Base-by-base conservation (phyloP, 2,329 filamentous ascomycete species). In the Talaromyces sp. region DNA sequence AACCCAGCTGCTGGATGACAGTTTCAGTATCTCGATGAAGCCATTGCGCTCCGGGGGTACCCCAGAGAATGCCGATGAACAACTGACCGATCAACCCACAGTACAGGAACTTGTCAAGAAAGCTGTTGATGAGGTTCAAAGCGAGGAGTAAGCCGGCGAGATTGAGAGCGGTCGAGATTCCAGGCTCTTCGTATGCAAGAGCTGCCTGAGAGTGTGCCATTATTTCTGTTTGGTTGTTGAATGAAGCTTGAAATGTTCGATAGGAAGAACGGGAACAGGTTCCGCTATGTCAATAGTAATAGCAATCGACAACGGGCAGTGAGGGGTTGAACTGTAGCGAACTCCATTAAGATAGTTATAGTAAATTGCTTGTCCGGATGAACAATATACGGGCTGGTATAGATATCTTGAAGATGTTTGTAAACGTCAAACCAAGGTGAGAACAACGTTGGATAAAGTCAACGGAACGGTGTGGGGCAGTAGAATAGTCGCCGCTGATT, bases 81-180 rank as follows among this genome's bases (percentile, higher is more conserved):
- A 93, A 81, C 67, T 93, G 88, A 0, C 88, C 90, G 7, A 92
- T 75, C 0, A 92, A 81, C 0, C 89, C 89, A 68, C 88, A 91
- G 70, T 88, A 90, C 0, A 90, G 69, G 0, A 84, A 65, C 15
- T 75, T 78, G 66, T 92, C 84, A 1, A 91, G 78, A 0, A 80
- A 68, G 60, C 78, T 77, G 64, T 87, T 86, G 63, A 84, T 66
- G 6, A 82, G 52, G 65, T 90, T 90, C 52, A 90, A 80, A 0
- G 84, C 70, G 0, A 91, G 69, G 0, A 91, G 71, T 65, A 92
- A 87, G 0, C 85, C 85, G 0, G 86, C 76, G 4, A 84, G 79
- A 51, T 83, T 80, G 2, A 91, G 79, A 53, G 92, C 82, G 0
- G 79, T 82, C 9, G 75, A 65, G 19, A 91, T 86, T 0, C 73